Evolutionary conservation across 1,284 basidiomycete species (phyloP).

Genomic region (Prillingera fragicola): DNA sequence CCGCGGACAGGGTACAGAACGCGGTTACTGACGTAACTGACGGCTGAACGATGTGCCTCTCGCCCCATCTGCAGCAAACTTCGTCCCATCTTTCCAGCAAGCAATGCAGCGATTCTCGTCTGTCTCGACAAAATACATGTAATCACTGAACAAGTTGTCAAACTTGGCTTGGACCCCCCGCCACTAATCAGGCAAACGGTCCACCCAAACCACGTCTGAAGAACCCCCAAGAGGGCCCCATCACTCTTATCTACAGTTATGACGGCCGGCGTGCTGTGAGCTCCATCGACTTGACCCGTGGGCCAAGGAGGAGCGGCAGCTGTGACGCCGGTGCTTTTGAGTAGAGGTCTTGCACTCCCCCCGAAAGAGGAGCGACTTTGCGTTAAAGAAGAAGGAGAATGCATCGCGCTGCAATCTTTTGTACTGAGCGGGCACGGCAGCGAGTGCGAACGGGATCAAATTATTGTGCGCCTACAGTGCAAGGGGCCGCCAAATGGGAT

Average conservation of each 20-base stretch:
- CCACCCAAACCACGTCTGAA: conserved; percentile 39
- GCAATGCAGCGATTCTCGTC: no score
- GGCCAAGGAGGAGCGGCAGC: conserved; percentile 14
- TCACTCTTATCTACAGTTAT: conserved; percentile 35
- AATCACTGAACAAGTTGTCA: conserved; percentile 23
- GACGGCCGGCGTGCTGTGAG: conserved; percentile 27
- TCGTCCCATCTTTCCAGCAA: not conserved
- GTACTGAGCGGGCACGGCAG: no score
- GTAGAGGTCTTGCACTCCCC: no score
- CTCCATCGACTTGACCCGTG: conserved; percentile 11
- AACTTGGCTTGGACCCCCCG: conserved; percentile 37
- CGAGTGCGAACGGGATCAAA: no score
- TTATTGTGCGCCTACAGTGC: no score
- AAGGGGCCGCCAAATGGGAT: no score
- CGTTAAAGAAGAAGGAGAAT: not conserved
- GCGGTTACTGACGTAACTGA: no score
- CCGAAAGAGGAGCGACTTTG: no score
- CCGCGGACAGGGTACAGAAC: no score
- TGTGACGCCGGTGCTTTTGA: conserved; percentile 33
- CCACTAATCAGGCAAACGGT: conserved; percentile 24
- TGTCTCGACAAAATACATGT: not conserved
- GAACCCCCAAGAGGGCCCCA: not conserved
- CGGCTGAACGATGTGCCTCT: no score
- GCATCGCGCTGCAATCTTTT: no score
- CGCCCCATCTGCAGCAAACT: not conserved